Evolutionary conservation across 164 flowering plant genomes (phyloP).

Genomic region (Nymphaea colorata): DNA sequence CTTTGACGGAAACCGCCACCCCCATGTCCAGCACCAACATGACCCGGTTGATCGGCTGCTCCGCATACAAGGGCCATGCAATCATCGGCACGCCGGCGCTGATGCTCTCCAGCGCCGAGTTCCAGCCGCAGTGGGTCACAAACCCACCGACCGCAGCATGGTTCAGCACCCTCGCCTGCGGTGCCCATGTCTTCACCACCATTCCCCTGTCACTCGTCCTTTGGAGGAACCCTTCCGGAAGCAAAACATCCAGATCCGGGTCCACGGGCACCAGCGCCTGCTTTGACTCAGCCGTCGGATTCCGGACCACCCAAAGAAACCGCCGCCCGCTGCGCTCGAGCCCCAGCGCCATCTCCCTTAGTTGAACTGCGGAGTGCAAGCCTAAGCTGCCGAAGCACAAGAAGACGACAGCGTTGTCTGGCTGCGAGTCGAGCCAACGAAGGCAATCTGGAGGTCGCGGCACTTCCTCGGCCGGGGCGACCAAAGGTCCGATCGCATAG

Average conservation of each 20-base stretch:
- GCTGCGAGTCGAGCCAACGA: no score
- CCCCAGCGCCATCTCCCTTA: no score
- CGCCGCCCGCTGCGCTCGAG: no score
- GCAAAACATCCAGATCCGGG: neutral
- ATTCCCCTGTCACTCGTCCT: conserved; percentile 14
- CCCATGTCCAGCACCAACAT: conserved; percentile 19
- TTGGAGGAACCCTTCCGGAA: conserved; percentile 9
- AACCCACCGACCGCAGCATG: conserved; percentile 20
- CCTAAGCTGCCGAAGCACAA: no score
- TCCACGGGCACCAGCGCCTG: neutral
- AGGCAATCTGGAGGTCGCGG: no score
- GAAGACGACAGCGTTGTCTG: no score
- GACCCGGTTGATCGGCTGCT: conserved; percentile 21
- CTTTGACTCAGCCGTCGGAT: neutral
- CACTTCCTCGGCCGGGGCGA: no score
- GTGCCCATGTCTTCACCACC: conserved; percentile 19
- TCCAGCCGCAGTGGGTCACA: conserved; percentile 31
- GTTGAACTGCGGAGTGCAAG: no score
- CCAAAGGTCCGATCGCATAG: no score
- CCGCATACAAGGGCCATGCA: conserved; percentile 23
- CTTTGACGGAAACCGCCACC: conserved; percentile 11
- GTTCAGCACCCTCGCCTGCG: conserved; percentile 14
- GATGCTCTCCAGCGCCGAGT: conserved; percentile 23
- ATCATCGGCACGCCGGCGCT: conserved; percentile 20
- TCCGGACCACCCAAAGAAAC: neutral